A percentile compares a stretch with the other conserved stretches of the same genome.
These are phyloP conservation scores for Neopestalotiopsis sp. DNA, from an alignment of 2,329 filamentous ascomycete species.

Conservation along the genomic window DNA sequence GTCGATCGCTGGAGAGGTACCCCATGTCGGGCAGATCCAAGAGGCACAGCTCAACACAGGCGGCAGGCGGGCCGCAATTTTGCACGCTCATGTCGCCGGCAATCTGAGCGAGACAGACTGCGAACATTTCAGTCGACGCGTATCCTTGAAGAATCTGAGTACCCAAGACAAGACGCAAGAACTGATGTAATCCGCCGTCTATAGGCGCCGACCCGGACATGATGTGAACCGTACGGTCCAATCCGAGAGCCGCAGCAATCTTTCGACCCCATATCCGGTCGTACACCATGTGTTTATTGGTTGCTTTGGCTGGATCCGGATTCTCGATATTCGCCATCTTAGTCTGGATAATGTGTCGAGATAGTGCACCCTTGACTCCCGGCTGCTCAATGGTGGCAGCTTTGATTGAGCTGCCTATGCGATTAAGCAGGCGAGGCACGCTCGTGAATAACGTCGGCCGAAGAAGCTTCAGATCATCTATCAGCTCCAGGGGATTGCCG, in stretches of 20 bases:
- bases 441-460: background rate
- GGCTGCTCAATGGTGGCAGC: background rate
- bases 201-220: background rate
- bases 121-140: background rate
- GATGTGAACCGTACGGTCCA: background rate
- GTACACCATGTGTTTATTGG: background rate
- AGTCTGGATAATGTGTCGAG: background rate
- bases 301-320: background rate
- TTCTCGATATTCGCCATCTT: background rate
- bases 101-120: background rate
- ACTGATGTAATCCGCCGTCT: background rate
- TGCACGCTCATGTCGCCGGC: background rate
- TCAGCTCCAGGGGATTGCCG: slow-evolving; percentile 2
- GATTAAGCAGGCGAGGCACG: slow-evolving; percentile 3
- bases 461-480: slow-evolving; percentile 1
- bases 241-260: background rate
- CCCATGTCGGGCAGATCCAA: slow-evolving; percentile 4
- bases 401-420: slow-evolving; percentile 1
- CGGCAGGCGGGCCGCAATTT: background rate
- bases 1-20: background rate
- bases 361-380: background rate
- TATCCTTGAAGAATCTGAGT: background rate
- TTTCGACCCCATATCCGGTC: background rate
- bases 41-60: background rate
- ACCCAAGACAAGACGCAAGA: background rate